Evolutionary conservation across 2,329 filamentous ascomycete genomes (phyloP).

Genomic region (Pyrenochaeta sp.): DNA sequence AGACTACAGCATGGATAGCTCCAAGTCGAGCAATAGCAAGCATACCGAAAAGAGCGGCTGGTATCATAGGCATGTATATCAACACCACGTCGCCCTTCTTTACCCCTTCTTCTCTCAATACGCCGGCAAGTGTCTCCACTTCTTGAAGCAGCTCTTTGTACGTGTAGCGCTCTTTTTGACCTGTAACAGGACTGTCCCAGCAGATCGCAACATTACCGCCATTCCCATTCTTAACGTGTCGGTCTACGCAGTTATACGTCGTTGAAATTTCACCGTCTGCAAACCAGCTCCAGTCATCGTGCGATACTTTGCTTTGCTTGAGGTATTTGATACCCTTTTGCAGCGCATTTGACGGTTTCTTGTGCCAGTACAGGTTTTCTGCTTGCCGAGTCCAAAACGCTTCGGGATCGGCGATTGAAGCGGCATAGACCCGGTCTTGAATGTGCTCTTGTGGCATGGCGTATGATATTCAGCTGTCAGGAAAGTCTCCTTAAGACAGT

Average conservation of each 20-base stretch:
- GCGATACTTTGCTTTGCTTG: slow-evolving; percentile 64
- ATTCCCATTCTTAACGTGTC: slow-evolving; percentile 80
- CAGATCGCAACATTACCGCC: slow-evolving; percentile 79
- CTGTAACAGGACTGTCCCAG: slow-evolving; percentile 88
- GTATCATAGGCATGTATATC: slow-evolving; percentile 98
- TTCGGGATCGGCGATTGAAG: slow-evolving; percentile 73
- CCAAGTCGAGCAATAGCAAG: slow-evolving; percentile 83
- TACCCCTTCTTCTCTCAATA: slow-evolving; percentile 82
- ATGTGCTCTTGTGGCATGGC: slow-evolving; percentile 31
- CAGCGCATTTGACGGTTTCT: slow-evolving; percentile 71
- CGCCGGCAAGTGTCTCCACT: slow-evolving; percentile 82
- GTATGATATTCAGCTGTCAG: background rate
- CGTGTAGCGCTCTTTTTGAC: slow-evolving; percentile 73
- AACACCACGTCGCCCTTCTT: slow-evolving; percentile 85
- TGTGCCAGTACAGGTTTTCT: slow-evolving; percentile 81
- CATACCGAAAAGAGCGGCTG: slow-evolving; percentile 84
- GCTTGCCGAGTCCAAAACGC: slow-evolving; percentile 81
- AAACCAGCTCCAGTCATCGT: slow-evolving; percentile 91
- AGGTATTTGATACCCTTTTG: slow-evolving; percentile 69
- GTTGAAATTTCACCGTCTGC: slow-evolving; percentile 88
- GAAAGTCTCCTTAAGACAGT: background rate
- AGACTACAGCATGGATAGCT: slow-evolving; percentile 90
- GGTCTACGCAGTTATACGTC: slow-evolving; percentile 89
- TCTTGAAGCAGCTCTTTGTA: slow-evolving; percentile 80
- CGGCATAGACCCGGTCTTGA: slow-evolving; percentile 60